Percentiles rank a stretch among this genome's conserved stretches.
These are phyloP conservation scores for Trichoderma aggressivum DNA, from an alignment of 2,329 filamentous ascomycete genomes.

Conservation along the genomic window DNA sequence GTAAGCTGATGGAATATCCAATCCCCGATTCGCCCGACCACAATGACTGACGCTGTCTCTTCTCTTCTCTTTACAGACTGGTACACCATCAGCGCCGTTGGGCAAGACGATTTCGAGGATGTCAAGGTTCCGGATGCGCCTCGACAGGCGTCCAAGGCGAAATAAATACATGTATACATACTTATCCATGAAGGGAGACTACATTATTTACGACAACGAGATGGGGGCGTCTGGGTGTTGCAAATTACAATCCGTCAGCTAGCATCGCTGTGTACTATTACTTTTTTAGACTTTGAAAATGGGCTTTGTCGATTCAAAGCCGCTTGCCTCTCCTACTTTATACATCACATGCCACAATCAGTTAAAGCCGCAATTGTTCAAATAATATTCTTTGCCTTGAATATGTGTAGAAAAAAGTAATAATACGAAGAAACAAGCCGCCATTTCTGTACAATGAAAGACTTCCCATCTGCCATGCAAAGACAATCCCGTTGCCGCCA, in stretches of 20 bases:
- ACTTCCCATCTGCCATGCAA: slow-evolving; percentile 8
- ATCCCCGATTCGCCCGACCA: fast-evolving
- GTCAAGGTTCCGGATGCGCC: slow-evolving; percentile 82
- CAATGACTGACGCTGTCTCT: not conserved
- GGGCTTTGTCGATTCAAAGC: not conserved
- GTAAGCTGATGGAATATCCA: slow-evolving; percentile 57
- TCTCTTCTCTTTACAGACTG: slow-evolving; percentile 39
- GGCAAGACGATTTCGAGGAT: slow-evolving; percentile 96
- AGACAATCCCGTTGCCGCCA: slow-evolving; percentile 11
- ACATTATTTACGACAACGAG: not conserved
- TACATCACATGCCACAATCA: not conserved
- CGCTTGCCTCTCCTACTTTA: not conserved
- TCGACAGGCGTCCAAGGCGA: slow-evolving; percentile 41
- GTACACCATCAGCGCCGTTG: slow-evolving; percentile 74
- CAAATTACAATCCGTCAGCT: slow-evolving; percentile 2
- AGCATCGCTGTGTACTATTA: slow-evolving; percentile 10
- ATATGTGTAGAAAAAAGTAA: not conserved
- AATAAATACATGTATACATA: slow-evolving; percentile 22
- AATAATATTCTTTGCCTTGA: not conserved
- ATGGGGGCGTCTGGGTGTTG: slow-evolving; percentile 2
- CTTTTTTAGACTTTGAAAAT: not conserved
- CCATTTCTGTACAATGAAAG: slow-evolving; percentile 11
- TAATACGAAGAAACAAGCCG: slow-evolving; percentile 9
- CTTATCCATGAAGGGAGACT: not conserved
- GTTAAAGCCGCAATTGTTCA: not conserved